Conservation (phyloP, 73 alveolate species). For the Paramecium sexaurelia region DNA sequence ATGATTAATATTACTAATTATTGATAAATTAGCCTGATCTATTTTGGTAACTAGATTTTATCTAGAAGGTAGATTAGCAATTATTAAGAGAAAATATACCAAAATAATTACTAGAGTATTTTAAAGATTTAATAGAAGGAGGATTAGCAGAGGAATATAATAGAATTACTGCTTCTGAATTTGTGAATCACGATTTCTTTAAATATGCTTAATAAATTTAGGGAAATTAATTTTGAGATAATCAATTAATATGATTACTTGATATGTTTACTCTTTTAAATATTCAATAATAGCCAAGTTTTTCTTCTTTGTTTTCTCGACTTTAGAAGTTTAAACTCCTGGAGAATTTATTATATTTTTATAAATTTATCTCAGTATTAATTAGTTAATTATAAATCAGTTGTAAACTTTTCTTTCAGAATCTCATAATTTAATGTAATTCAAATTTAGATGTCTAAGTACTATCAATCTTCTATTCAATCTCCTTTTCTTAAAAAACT, state of each 20-base stretch:
- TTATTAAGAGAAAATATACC: neutral
- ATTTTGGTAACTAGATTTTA: conserved; percentile 28
- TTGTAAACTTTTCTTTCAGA: too few species aligned
- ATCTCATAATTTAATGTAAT: too few species aligned
- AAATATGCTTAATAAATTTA: neutral
- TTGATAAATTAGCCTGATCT: conserved; percentile 26
- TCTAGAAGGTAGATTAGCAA: neutral
- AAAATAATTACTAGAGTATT: neutral
- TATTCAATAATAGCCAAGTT: neutral
- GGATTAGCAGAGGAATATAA: conserved; percentile 49
- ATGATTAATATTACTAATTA: neutral
- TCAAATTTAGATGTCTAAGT: too few species aligned
- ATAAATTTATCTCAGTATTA: neutral
- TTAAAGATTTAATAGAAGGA: conserved; percentile 9
- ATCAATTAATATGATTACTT: neutral
- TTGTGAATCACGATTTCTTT: conserved; percentile 47
- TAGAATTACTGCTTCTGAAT: conserved; percentile 19
- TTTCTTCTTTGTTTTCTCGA: neutral
- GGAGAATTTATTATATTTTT: neutral
- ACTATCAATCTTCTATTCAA: too few species aligned
- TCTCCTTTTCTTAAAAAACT: too few species aligned
- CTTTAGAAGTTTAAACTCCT: neutral
- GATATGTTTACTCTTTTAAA: neutral
- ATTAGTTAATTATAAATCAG: neutral
- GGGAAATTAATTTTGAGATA: neutral